Percentiles rank a stretch among this genome's conserved stretches.
phyloP scores from a whole-genome alignment of 106 monocot species.

The Dendrobium officinale region DNA sequence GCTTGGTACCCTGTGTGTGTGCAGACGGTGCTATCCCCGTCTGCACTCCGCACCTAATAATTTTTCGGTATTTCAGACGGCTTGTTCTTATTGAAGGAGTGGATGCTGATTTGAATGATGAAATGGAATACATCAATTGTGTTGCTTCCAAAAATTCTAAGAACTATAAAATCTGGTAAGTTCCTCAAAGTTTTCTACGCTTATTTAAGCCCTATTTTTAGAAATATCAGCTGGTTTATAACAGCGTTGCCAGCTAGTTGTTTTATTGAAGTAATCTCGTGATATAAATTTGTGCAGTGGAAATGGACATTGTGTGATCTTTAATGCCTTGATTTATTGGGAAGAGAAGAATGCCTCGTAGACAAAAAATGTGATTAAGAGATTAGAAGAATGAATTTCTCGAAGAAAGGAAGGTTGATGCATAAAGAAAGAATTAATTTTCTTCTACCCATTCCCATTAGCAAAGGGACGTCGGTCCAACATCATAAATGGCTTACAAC shows the following conservation, averaged over 20 bases:
- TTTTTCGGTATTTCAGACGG: conserved; percentile 80
- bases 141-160: conserved; percentile 62
- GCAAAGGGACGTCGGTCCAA: no score
- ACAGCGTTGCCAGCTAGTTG: not conserved
- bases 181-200: not conserved
- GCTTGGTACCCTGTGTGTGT: no score
- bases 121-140: conserved; percentile 48
- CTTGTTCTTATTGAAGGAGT: conserved; percentile 66
- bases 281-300: not conserved
- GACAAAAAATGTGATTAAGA: not conserved
- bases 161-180: conserved; percentile 98
- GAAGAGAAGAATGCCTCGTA: not conserved
- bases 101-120: conserved; percentile 49
- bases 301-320: not conserved
- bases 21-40: no score
- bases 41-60: no score
- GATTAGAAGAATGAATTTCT: not conserved
- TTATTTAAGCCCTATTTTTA: not conserved
- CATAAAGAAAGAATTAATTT: not conserved
- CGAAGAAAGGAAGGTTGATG: no score
- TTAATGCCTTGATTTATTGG: not conserved
- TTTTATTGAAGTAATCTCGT: not conserved
- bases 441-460: no score
- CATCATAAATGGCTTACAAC: no score
- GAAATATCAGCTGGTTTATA: not conserved